Evolutionary conservation across 2,329 filamentous ascomycete species (phyloP), one percentile per base, ranked within the genome.

Genomic region (Coniochaeta ligniaria): DNA sequence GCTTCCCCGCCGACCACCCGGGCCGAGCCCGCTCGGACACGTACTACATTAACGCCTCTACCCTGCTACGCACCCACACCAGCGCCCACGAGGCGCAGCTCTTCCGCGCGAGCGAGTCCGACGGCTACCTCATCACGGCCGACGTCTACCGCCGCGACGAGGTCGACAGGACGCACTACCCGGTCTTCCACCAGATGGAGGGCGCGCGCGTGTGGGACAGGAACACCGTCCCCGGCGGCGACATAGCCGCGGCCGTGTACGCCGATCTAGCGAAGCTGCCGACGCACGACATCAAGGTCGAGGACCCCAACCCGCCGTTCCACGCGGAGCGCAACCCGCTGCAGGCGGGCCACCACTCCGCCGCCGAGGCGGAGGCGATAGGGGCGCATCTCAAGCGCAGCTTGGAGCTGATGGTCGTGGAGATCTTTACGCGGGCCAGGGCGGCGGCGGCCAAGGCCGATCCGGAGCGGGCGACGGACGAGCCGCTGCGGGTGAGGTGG

Each of bases 151-250:
- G 95, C 50, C 84, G 95, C 65, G 95, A 99, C 83, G 93, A 94
- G 60, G 89, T 99, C 69, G 95, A 99, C 75, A 86, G 91, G 60
- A 95, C 89, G 67, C 95, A 99, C 76, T 98, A 98, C 75, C 95
- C 95, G 0, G 86, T 96, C 61, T 99, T 99, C 75, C 95, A 99
- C 76, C 95, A 99, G 77, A 98, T 98, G 93, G 95, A 99, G 74
- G 94, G 92, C 14, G 94, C 94, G 9, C 83, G 89, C 67, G 88
- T 92, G 59, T 99, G 95, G 94, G 89, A 95, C 70, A 84, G 91
- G 11, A 79, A 72, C 31, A 82, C 78, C 71, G 83, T 83, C 52
- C 80, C 78, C 60, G 78, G 74, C 62, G 81, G 80, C 20, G 82
- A 89, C 64, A 72, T 92, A 20, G 83, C 83, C 1, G 78, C 84